Base-by-base conservation (phyloP, 148 eudicot genomes). In the Limonium bicolor region DNA sequence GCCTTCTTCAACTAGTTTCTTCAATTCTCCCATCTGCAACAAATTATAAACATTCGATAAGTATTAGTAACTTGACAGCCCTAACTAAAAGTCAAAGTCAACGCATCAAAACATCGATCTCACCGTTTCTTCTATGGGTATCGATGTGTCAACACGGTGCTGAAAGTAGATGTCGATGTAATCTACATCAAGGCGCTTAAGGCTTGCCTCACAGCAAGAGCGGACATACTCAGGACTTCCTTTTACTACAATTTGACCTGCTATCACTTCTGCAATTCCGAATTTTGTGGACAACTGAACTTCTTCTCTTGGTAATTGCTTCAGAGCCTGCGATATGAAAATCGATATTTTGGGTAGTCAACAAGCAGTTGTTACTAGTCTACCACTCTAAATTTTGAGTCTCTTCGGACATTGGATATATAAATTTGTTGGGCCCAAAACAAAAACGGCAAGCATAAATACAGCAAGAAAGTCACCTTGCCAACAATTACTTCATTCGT, bases 241-340 rank as follows among this genome's bases (percentile, higher is more conserved):
- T 26, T 73, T 75, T 2, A 69, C 78, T 27, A 72, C 36, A 17
- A 41, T 29, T 9, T 24, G 12, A 15, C 49, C 43, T 20, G 65
- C 20, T 18, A 48, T 77, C 6, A 72, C 2, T 35, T 50, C 17
- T 3, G 44, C 48, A 22, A 86, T 36, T 22, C 96, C 96, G 45
- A 74, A 86, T 62, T 86, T 86, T 29, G 96, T 81, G 23, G 96
- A 86, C 42, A 86, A 23, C 32, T 86, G 78, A 41, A 86, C 66
- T 57, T 78, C 71, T 33, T 78, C 84, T 41, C 93, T 58, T 11
- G 93, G 93, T 53, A 86, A 41, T 27, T 72, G 74, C 64, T 72
- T 77, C 46, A 86, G 41, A 38, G 83, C 92, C 93, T 86, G 75
- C 12, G 21, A 63, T 16, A 31, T 29, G 33, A 42, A 51, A n/a